Base-by-base conservation (phyloP, 23 red algal species). In the Gracilaria domingensis region DNA sequence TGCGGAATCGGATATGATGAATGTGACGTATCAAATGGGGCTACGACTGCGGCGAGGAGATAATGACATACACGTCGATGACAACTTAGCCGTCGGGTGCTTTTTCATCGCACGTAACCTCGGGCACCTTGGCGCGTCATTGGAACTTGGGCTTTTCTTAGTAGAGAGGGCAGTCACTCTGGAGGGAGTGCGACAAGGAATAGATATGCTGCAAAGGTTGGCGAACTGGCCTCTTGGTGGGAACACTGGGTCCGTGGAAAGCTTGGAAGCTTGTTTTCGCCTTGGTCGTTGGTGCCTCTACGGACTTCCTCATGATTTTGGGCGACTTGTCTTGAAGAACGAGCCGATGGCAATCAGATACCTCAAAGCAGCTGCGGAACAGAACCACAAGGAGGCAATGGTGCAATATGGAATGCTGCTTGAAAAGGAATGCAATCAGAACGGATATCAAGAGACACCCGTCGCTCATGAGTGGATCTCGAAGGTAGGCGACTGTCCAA, bases 231-330 rank as follows among this genome's bases (percentile, higher is more conserved):
- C 64, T 34, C 64, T 69, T 36, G 64, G 30, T 69, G 64, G 64
- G 14, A 25, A 77, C 30, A 77, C 30, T 25, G 72, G 24, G 23
- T 45, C 39, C 39, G n/a, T n/a, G 40, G 39, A 77, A 51, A 51
- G 72, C 40, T 30, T 77, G 39, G 40, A 77, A 50, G 72, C 72
- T 25, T 77, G 72, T 30, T 77, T 49, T 17, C 72, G 72, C 7
- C 38, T 77, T 30, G 72, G 72, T 17, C 38, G 38, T 17, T 77
- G 72, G 72, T 77, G 23, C 40, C n/a, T 9, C 20, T 50, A 26
- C 72, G 42, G 42, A 17, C 42, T 77, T 45, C 38, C 39, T 25
- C 72, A 77, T 77, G 72, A 77, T n/a, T 77, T 77, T 77, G 72
- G 18, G 39, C 39, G 38, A 50, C 39, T 11, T 25, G 39, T 12